Conservation (phyloP, 176 grass and related monocot species). For the Carex myosuroides region DNA sequence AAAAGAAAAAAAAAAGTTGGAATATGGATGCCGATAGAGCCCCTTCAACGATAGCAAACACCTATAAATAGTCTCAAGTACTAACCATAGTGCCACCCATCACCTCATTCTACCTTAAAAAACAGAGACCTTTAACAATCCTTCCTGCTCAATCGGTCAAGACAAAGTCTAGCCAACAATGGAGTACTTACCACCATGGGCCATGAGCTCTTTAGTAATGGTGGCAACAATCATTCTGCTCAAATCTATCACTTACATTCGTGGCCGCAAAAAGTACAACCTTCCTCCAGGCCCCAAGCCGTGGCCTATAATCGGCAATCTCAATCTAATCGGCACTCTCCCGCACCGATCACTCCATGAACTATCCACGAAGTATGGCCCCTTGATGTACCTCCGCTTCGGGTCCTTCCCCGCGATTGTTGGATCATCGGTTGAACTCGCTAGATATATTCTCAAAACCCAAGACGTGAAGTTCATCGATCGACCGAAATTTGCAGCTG, state of each 20-base stretch:
- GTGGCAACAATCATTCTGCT: constrained; percentile 34
- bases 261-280: constrained; percentile 32
- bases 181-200: constrained; percentile 35
- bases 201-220: constrained; percentile 28
- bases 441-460: constrained; percentile 70
- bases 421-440: constrained; percentile 57
- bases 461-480: constrained; percentile 56
- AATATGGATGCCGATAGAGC: neutral
- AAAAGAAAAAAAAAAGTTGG: too few species aligned
- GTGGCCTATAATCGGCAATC: constrained; percentile 74
- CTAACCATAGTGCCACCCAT: neutral
- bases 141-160: neutral
- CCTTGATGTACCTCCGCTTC: constrained; percentile 45
- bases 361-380: constrained; percentile 45
- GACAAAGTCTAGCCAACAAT: constrained; percentile 2
- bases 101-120: neutral
- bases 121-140: neutral
- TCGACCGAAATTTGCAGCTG: constrained; percentile 53
- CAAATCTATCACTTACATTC: constrained; percentile 4
- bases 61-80: neutral
- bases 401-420: constrained; percentile 58
- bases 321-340: constrained; percentile 51
- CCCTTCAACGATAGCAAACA: neutral
- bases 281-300: constrained; percentile 55
- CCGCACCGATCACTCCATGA: constrained; percentile 70